Evolutionary conservation across 306 rosid genomes (phyloP), one percentile per base, ranked within the genome.

Genomic region (Cicer arietinum): DNA sequence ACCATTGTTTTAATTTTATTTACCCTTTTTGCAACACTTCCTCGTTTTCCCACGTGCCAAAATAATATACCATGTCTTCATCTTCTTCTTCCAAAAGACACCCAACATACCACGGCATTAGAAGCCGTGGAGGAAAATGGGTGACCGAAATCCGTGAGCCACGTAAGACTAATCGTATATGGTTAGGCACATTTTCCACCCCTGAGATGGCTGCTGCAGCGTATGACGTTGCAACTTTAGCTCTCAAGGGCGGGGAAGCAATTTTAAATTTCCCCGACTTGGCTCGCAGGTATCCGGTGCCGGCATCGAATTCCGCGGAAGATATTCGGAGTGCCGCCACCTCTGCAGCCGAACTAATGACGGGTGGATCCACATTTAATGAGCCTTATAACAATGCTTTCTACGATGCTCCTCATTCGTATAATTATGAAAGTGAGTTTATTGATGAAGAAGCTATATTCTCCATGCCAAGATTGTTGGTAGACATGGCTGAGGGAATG

Each of bases 181-280:
- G 98, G 98, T 85, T 91, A 0, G 98, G 98, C 2, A 94, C 98
- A 1, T 94, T 84, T 61, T 80, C 84, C 0, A 77, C 87, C 0
- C 80, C 97, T 39, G 98, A 94, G 77, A 94, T 94, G 98, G 98
- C 97, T 0, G 98, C 97, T 0, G 92, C 96, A 0, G 98, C 98
- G 54, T 91, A 90, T 10, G 98, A 94, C 48, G 96, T 87, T 48
- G 98, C 98, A 1, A 86, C 89, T 0, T 56, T 91, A 7, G 92
- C 98, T 8, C 87, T 94, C 8, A 94, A 88, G 73, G 94, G 98
- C 1, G 16, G 71, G 2, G 84, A 87, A 0, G 92, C 88, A 0
- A 76, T 67, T 61, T 90, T 90, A 13, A 94, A 94, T 83, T 91
- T 90, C 68, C 98, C 98, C 0, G 65, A 63, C 9, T 84, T 17